Evolutionary conservation across 139 green algal genomes (phyloP), one percentile per base, ranked within the genome.

Genomic region (Chlorella sp.): DNA sequence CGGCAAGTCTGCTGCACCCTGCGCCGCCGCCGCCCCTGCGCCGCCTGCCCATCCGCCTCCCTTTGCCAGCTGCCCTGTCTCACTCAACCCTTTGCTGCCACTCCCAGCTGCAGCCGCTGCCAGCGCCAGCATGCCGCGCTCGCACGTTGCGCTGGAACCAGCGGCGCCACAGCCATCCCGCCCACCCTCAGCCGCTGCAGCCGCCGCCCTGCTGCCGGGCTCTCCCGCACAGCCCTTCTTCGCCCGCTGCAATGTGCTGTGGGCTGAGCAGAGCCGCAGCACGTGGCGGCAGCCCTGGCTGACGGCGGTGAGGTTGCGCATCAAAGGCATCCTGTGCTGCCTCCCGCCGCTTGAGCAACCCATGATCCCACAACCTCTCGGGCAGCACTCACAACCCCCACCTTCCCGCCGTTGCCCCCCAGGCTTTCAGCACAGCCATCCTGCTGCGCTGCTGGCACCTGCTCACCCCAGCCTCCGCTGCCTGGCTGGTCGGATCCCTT

Each of bases 211-310:
- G 12, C 51, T 60, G 51, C 51, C 51, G 2, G 51, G 51, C 12
- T 18, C 51, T 20, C 51, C 51, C 51, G 51, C 51, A 15, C 51
- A 23, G 51, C 69, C 69, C 3, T 75, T 75, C 36, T 39, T 39
- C 25, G 18, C 38, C 20, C 69, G 69, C 69, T 75, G 69, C 63
- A 30, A 69, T 20, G 36, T 32, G 21, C 69, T 75, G 69, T 75
- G 69, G 69, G 69, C 69, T 18, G 36, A 75, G 69, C 69, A 44
- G 20, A 26, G 38, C 36, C 69, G 38, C 36, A 75, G 69, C 32
- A 44, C 36, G 3, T 75, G 69, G 69, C 69, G 47, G 23, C 69
- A 75, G 36, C 69, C 69, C 23, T 55, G 69, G 69, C 69, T 75
- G 20, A 34, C 47, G 21, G 25, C 41, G 34, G 69, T 75, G 23